Conservation (phyloP, 1,284 basidiomycete species). For the Microbotryum saponariae region DNA sequence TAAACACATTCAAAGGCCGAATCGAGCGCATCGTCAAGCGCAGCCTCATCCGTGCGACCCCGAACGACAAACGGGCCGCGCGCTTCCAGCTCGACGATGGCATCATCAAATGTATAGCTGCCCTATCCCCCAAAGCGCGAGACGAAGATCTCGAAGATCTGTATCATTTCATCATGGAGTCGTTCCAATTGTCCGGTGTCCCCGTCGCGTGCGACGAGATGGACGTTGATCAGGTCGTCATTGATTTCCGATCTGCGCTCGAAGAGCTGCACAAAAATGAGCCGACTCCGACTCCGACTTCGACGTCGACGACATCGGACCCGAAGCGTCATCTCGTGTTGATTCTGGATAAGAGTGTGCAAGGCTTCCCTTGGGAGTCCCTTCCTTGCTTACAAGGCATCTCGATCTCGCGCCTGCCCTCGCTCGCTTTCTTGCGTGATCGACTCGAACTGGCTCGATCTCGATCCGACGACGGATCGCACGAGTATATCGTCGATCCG, state of each 20-base stretch:
- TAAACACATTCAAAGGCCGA: constrained; percentile 49
- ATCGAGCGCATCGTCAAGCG: constrained; percentile 68
- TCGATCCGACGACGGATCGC: constrained; percentile 2
- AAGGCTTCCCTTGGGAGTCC: constrained; percentile 92
- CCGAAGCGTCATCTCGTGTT: constrained; percentile 53
- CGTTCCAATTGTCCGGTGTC: constrained; percentile 86
- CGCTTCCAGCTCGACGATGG: constrained; percentile 55
- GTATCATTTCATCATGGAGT: constrained; percentile 85
- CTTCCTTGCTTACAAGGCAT: constrained; percentile 74
- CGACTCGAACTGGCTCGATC: constrained; percentile 54
- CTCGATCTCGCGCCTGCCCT: constrained; percentile 84
- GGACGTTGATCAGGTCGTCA: constrained; percentile 68
- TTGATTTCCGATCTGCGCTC: constrained; percentile 54
- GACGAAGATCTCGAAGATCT: constrained; percentile 95
- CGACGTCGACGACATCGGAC: constrained; percentile 5
- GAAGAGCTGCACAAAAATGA: constrained; percentile 45
- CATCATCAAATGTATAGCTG: constrained; percentile 76
- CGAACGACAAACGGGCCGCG: constrained; percentile 53
- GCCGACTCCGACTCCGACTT: constrained; percentile 4
- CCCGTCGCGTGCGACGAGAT: constrained; percentile 85
- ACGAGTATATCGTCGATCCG: constrained; percentile 55
- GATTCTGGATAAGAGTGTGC: constrained; percentile 81
- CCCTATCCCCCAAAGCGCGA: constrained; percentile 66
- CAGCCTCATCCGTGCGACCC: constrained; percentile 49
- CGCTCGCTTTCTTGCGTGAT: constrained; percentile 77